Base-by-base conservation (phyloP, 140 eudicot genomes). In the Stevia rebaudiana region DNA sequence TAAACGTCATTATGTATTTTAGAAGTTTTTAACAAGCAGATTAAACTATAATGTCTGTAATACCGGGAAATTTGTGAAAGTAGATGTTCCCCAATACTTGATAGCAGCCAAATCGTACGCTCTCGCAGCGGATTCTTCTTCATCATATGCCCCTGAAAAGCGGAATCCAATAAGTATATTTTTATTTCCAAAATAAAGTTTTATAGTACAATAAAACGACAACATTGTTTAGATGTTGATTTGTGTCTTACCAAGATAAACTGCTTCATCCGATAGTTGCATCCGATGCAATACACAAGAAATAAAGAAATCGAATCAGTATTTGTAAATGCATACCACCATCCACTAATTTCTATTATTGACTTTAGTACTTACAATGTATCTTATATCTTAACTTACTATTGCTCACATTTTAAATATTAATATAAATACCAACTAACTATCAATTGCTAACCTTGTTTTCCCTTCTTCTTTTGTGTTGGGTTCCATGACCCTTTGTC, bases 101-200 rank as follows among this genome's bases (percentile, higher is more conserved):
- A 88, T 80, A 16, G 95, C 96, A 23, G 96, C 96, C 79, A 88
- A 74, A 79, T 88, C 96, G 66, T 88, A 88, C 5, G 96, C 94
- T 74, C 86, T 76, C 30, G 94, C 96, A 23, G 96, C 96, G 13
- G 94, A 76, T 69, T 85, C 95, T 78, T 88, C 95, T 54, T 75
- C 90, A 66, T 78, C 96, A 42, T 88, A 88, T 24, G 94, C 96
- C 36, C 96, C 96, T 88, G n/a, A 68, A 61, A 11, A 58, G 35
- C 39, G 21, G 37, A 28, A 28, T 28, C 3, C 33, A 28, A 28
- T 28, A 28, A 23, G 33, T 42, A 17, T 16, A 5, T 15, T 8
- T 39, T 46, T 11, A 58, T 36, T n/a, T 12, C 23, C 36, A 28
- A 28, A 28, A 51, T 40, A 19, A 24, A 18, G 31, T 71, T 25